phyloP scores from a whole-genome alignment of 352 stramenopile species.

The Blastocystis sp. region DNA sequence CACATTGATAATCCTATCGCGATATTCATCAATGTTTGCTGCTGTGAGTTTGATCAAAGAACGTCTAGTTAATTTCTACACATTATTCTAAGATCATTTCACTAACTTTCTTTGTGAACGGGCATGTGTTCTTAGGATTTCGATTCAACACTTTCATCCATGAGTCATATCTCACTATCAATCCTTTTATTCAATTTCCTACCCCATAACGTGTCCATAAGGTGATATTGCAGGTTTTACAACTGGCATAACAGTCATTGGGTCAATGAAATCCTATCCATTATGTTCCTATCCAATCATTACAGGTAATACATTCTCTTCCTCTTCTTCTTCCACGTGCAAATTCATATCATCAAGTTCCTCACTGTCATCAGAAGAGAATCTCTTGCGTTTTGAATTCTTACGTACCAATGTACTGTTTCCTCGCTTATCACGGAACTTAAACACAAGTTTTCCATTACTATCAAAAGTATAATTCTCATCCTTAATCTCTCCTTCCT shows the following conservation, averaged over 20 bases:
- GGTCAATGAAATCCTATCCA: constrained; percentile 62
- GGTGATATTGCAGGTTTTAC: constrained; percentile 65
- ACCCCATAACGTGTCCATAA: constrained; percentile 66
- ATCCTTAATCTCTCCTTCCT: constrained; percentile 63
- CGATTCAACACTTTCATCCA: constrained; percentile 65
- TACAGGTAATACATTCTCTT: constrained; percentile 27
- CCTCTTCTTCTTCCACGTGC: neutral
- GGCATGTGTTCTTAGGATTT: constrained; percentile 65
- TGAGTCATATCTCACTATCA: constrained; percentile 60
- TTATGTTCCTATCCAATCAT: too few relatives aligned
- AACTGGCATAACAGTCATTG: constrained; percentile 64
- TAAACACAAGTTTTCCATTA: constrained; percentile 64
- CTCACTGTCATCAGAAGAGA: neutral
- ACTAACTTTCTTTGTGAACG: constrained; percentile 65
- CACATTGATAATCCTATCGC: constrained; percentile 63
- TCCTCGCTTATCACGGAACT: constrained; percentile 9
- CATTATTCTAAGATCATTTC: neutral
- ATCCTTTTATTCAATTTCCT: neutral
- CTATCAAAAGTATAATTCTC: constrained; percentile 61
- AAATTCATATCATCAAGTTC: neutral
- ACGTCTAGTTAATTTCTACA: constrained; percentile 63
- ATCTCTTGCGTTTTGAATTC: neutral
- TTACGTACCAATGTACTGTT: neutral
- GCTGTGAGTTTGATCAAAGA: constrained; percentile 64
- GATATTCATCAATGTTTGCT: constrained; percentile 65